Evolutionary conservation across 805 yeast species (phyloP), one percentile per base, ranked within the genome.

Genomic region (Teunomyces gatunensis): DNA sequence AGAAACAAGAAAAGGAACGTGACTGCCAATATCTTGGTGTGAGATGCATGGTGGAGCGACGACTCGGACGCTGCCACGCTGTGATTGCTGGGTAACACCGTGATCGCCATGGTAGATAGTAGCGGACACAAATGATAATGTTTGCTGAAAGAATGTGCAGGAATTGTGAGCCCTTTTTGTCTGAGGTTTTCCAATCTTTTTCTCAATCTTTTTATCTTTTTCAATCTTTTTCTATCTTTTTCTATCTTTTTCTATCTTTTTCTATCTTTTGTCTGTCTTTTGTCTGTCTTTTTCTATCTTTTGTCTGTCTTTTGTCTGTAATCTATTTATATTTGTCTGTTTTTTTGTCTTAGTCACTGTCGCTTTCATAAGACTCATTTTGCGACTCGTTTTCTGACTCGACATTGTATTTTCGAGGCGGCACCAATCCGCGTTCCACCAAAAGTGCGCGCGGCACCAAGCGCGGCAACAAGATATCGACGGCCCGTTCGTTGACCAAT

Each of bases 381-480:
- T 18, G 20, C 34, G 35, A 18, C 13, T 41, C 34, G 7, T 3
- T 25, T 10, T 18, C 6, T 71, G 47, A 20, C 13, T 28, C 34
- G 25, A 29, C 9, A 20, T 56, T 58, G 53, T 77, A 75, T 10
- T 56, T 63, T 39, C 82, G 57, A 3, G 73, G 74, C 4, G 59
- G 67, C 2, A 77, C 49, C 21, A 68, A 39, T 0, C 74, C 80
- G 32, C 63, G 65, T 15, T 76, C 78, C 32, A 75, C 78, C 43
- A 78, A 61, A 2, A 55, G 60, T 15, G 57, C 57, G 35, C 85
- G 58, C 3, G 64, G 65, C 3, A 63, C 63, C 60, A 89, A 51
- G 54, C 89, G 52, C 0, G 96, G 96, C 42, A 92, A 60, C 2
- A 87, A 80, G 45, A 90, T 68, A 42, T 88, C 97, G 54, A 87